Conservation (phyloP, 1,139 yeast genomes). For the Nakaseomyces kungkrabaensis region DNA sequence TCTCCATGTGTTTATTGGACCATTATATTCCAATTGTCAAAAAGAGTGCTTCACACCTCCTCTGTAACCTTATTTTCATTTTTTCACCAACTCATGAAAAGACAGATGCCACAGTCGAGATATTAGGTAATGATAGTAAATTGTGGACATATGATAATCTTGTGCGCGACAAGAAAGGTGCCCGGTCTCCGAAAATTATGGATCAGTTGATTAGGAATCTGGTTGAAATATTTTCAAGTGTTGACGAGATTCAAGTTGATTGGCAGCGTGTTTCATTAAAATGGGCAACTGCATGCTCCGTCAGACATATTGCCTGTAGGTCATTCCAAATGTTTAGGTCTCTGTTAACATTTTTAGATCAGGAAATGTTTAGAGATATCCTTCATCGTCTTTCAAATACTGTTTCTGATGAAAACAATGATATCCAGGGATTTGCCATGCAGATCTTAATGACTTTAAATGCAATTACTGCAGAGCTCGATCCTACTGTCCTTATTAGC, state of each 20-base stretch:
- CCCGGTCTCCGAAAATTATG: constrained; percentile 83
- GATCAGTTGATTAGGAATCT: constrained; percentile 62
- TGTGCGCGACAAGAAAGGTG: constrained; percentile 66
- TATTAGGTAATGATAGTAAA: constrained; percentile 42
- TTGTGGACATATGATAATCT: constrained; percentile 87
- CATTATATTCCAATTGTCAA: constrained; percentile 79
- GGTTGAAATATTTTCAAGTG: constrained; percentile 45
- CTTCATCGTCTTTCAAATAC: constrained; percentile 87
- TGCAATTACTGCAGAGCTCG: constrained; percentile 80
- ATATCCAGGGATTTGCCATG: constrained; percentile 95
- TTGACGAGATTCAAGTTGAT: constrained; percentile 53
- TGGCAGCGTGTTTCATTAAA: constrained; percentile 79
- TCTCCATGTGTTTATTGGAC: constrained; percentile 70
- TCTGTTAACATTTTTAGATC: constrained; percentile 66
- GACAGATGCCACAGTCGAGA: constrained; percentile 42
- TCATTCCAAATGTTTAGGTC: constrained; percentile 90
- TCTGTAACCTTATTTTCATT: constrained; percentile 63
- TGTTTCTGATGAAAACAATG: constrained; percentile 76
- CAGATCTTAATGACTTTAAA: constrained; percentile 92
- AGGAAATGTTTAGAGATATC: constrained; percentile 87
- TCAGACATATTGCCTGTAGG: constrained; percentile 91
- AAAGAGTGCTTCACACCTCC: constrained; percentile 69
- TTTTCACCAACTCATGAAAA: constrained; percentile 48
- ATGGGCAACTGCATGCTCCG: constrained; percentile 98
- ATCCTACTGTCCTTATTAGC: constrained; percentile 66